Evolutionary conservation across 306 rosid genomes (phyloP), one percentile per base, ranked within the genome.

Genomic region (Hippophae gyantsensis): DNA sequence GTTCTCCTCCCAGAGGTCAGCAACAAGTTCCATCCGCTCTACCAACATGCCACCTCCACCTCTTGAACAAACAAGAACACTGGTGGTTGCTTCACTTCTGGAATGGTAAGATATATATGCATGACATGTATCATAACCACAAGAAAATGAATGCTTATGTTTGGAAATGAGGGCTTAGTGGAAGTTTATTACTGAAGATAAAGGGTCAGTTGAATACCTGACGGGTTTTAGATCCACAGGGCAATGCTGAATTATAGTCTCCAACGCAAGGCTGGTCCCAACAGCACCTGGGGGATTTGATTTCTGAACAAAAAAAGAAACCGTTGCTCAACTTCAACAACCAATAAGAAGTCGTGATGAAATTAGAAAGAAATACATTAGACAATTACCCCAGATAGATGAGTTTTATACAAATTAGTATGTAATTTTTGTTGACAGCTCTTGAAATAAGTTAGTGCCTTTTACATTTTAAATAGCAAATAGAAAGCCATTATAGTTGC

Each of bases 11-110:
- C 98, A 90, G 12, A 90, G 78, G 72, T 87, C 95, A 27, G 84
- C 81, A 66, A 85, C 95, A 48, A 90, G 86, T 73, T 81, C 87
- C 96, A 90, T 90, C 63, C 96, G 92, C 68, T 85, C 92, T 48
- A 27, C 71, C 78, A 90, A 73, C 38, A 90, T 79, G 65, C 98
- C 98, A 42, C 96, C 98, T 48, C 97, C 96, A 56, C 98, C 98
- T 83, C 84, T 84, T 55, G 96, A 90, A 68, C 96, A 90, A 72
- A 90, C 89, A 66, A 90, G 92, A 78, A 90, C 67, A 58, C 51
- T 64, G 62, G 69, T 76, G 83, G 80, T 73, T 42, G 73, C 79
- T 71, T 85, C 98, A 61, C 67, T 74, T 81, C 95, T 90, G 83
- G 70, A 62, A 64, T 70, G 74, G 63, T 57, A 8, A 65, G 50